Base-by-base conservation (phyloP, 2,329 filamentous ascomycete species). In the Didymella arachidicola region DNA sequence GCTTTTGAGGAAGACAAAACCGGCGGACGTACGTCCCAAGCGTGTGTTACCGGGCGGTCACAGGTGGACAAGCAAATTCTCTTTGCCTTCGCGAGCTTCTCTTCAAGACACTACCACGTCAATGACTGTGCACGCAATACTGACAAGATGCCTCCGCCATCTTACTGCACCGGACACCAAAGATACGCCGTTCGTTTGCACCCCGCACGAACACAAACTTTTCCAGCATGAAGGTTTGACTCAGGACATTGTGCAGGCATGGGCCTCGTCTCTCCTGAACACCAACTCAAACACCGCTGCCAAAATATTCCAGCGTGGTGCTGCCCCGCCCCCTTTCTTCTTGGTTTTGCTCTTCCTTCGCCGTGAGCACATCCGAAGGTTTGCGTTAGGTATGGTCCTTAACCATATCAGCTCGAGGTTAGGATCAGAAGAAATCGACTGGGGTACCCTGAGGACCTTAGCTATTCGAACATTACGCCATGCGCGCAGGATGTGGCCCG, bases 281-380 rank as follows among this genome's bases (percentile, higher is more conserved):
- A 47, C 26, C 7, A 57, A 59, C 7, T 72, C 71, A 14, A 48
- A 57, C n/a, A 19, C 39, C 8, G 71, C 69, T 11, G 63, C 64
- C 29, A 52, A 43, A 4, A 53, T 68, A 3, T 72, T 76, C 19
- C 54, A 54, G 26, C 44, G 57, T 11, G 53, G 52, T 7, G 8
- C 45, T 5, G 43, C 60, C 12, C 51, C 25, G 4, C 69, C 71
- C 11, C 72, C 74, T n/a, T 48, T 73, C 2, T 77, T 75, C 56
- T 30, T 77, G 11, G 57, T 76, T 8, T 57, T 70, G 10, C 52
- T 76, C 12, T 75, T 70, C 41, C 62, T 77, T 41, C 72, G 69
- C 8, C 71, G 74, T n/a, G 64, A 64, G 27, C 63, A 64, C 30
- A 67, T 76, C 8, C 64, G 49, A 32, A 48, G 52, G 4, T 53